Evolutionary conservation across 495 filamentous ascomycete species (phyloP).

Genomic region (Aspergillus bridgeri): DNA sequence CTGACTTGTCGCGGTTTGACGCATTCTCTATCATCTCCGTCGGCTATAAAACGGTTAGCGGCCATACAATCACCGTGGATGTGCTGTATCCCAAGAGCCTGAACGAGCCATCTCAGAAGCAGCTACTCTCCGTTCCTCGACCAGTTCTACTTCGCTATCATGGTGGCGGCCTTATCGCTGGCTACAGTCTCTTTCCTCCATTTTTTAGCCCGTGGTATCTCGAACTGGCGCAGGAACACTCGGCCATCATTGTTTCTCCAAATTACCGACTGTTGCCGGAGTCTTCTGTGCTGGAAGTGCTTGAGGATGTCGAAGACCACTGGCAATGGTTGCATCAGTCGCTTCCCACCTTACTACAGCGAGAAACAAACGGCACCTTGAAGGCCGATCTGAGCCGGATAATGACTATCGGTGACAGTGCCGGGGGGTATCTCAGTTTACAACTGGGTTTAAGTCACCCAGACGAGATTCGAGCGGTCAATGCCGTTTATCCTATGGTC

Average conservation of each 20-base stretch:
- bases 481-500: constrained; percentile 7
- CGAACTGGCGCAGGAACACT: constrained; percentile 11
- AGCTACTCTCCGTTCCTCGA: too few species aligned
- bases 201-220: neutral
- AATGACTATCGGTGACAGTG: constrained; percentile 6
- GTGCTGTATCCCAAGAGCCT: too few species aligned
- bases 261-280: constrained; percentile 17
- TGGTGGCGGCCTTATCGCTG: neutral
- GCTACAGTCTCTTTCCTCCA: neutral
- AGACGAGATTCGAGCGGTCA: neutral
- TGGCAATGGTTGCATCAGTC: constrained; percentile 16
- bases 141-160: neutral
- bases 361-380: neutral
- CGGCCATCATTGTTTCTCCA: constrained; percentile 21
- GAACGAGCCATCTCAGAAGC: too few species aligned
- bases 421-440: constrained; percentile 9
- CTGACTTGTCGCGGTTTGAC: too few species aligned
- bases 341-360: too few species aligned
- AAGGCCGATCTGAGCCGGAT: constrained; percentile 5
- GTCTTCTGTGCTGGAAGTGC: constrained; percentile 1
- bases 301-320: constrained; percentile 13
- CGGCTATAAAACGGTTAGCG: too few species aligned
- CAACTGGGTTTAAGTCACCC: constrained; percentile 6
- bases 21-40: too few species aligned
- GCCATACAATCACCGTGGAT: too few species aligned